Base-by-base conservation (phyloP, 306 rosid genomes). In the Quercus agrifolia region DNA sequence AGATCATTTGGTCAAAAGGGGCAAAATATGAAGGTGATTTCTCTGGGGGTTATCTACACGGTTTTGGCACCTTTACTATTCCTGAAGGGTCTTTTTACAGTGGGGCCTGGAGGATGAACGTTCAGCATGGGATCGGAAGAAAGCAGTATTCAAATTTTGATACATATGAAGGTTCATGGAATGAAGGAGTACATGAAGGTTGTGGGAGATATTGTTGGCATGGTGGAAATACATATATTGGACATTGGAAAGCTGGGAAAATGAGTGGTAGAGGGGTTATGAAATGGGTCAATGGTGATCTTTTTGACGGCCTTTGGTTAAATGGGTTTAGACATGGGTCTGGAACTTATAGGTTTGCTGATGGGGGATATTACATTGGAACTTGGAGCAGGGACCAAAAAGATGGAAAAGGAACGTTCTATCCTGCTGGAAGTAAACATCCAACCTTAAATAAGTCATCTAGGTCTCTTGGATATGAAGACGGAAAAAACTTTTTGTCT, bases 321-420 rank as follows among this genome's bases (percentile, higher is more conserved):
- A 88, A 91, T 81, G 99, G 97, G 49, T 78, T 89, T 41, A 86
- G 89, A 80, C 90, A 95, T 74, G 98, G 99, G 56, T 89, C 83
- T 59, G 99, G 99, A 70, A 89, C 90, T 72, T 91, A 91, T 84
- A 82, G 86, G 81, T 95, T 88, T 79, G 81, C 87, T 14, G 94
- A 89, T 75, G 96, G 99, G 23, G 97, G 89, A 54, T 86, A 88
- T 83, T 95, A 93, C 86, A 76, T 90, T 70, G 99, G 99, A 76
- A 89, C 86, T 28, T 95, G 99, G 99, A 87, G 96, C 85, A 86
- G 71, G 67, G 97, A 88, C 49, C 85, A 93, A 77, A 95, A 95
- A 85, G 99, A 95, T 86, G 99, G 99, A 54, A 93, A 89, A 80
- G 99, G 99, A 75, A 89, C 88, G 12, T 88, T 91, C 86, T 95